Evolutionary conservation across 768 basidiomycete genomes (phyloP), one percentile per base, ranked within the genome.

Genomic region (Favolaschia claudopus): DNA sequence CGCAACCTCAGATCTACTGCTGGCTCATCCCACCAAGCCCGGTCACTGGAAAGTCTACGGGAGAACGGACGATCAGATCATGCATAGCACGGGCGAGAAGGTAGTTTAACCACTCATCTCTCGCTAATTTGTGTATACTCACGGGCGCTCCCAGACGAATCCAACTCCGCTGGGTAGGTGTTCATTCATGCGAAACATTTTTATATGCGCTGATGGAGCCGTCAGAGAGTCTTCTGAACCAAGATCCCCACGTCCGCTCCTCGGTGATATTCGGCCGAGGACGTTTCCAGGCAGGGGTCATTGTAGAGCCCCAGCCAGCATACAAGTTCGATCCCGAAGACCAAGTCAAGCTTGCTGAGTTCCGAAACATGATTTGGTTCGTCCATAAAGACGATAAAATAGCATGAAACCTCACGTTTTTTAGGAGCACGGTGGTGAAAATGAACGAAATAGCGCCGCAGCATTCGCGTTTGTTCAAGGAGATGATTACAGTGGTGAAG

Each of bases 401-500:
- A 24, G 17, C n/a, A 7, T 36, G 13, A 32, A 28, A 20, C 14
- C 13, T 53, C 27, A 39, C 5, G 38, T 9, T 42, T 24, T n/a
- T 17, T 29, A 80, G 79, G 79, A 70, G 77, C 0, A 79, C 72
- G 7, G 69, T 82, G 5, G 72, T 77, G 39, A 67, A 73, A 55
- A 68, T 76, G 48, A 82, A 81, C 53, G 55, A 46, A 7, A 74
- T 69, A 49, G 77, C 78, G 0, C 79, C 79, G 14, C 69, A 76
- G 31, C 79, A 80, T 61, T 80, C 79, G 3, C 66, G 78, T n/a
- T 62, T 82, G 5, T 80, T 81, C 69, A 80, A 78, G 60, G 79
- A 79, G 80, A 81, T 81, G 78, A 75, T 81, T 39, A 19, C 77
- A 3, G 72, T 78, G 20, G 60, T 77, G 7, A 67, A 67, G 3